A percentile compares a stretch with the other conserved stretches of the same genome.
phyloP scores from a whole-genome alignment of 176 grass and related monocot genomes.

The Oryza longistaminata region DNA sequence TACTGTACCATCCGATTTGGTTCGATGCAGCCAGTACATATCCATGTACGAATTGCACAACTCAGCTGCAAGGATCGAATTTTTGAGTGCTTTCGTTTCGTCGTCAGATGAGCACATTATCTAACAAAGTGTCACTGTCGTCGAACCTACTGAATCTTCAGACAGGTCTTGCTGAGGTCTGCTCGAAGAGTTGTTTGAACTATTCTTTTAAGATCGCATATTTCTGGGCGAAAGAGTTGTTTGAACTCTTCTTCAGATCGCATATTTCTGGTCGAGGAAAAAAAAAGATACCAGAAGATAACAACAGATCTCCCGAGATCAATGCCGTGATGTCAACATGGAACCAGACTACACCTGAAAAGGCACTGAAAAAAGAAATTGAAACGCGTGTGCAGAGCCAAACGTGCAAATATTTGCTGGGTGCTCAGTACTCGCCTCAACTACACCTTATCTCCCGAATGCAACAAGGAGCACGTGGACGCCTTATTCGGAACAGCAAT shows the following conservation, averaged over 20 bases:
- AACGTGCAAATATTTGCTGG: conserved; percentile 23
- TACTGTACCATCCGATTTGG: conserved; percentile 14
- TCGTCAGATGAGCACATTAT: conserved; percentile 1
- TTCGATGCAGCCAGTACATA: not conserved
- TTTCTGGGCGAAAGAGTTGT: not conserved
- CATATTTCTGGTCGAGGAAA: not conserved
- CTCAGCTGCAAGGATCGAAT: not conserved
- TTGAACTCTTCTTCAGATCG: conserved; percentile 2
- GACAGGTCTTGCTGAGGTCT: conserved; percentile 24
- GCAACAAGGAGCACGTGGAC: conserved; percentile 37
- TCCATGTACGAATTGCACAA: conserved; percentile 28
- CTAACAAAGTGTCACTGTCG: conserved; percentile 24
- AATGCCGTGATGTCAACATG: conserved; percentile 31
- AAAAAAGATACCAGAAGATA: conserved; percentile 17
- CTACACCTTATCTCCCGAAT: conserved; percentile 26
- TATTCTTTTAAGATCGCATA: conserved; percentile 7
- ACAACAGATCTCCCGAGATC: conserved; percentile 35
- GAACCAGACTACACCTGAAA: conserved; percentile 14
- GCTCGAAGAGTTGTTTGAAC: not conserved
- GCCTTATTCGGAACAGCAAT: conserved; percentile 29
- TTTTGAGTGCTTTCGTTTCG: conserved; percentile 17
- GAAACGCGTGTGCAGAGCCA: conserved; percentile 39
- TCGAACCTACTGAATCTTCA: conserved; percentile 49
- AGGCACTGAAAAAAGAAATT: not conserved
- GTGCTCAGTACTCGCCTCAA: not conserved